Base-by-base conservation (phyloP, 208 protist species). In the Leishmania gerbilli region DNA sequence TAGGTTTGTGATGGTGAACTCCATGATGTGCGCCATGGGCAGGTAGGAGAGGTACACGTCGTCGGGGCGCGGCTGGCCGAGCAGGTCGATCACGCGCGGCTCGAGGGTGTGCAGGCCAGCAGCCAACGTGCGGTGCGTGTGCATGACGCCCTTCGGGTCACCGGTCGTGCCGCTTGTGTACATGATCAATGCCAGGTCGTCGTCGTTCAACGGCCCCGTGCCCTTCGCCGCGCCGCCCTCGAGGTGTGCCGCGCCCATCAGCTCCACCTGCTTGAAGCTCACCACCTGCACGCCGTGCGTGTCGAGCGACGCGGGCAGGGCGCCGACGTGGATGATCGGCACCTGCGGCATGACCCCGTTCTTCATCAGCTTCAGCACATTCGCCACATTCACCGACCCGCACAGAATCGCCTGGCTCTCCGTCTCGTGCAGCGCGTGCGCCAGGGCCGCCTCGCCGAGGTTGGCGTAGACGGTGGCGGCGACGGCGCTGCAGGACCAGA, bases 21-120 rank as follows among this genome's bases (percentile, higher is more conserved):
- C 96, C 64, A 99, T 90, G 81, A 99, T 98, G 88, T 99, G 97
- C 31, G 96, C 97, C 37, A 98, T 86, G 42, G 97, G 97, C 27
- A 99, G 87, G 82, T 98, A 99, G 1, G 93, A 89, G 65, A 97
- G 88, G 84, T 98, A 97, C 37, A 74, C 84, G 77, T 98, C 95
- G 9, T 72, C 51, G 13, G 45, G 3, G 9, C 4, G 56, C 49
- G 21, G 9, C n/a, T 60, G 13, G 31, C 85, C 82, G 2, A 85
- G 27, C 24, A 84, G 79, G 27, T 85, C 83, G 34, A 80, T 55
- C 27, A 81, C 79, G 55, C 71, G 78, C 47, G 84, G 80, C 83
- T 88, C 85, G 86, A 89, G 96, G 74, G 74, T 80, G 74, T 89
- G 84, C 65, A 91, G 56, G 24, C 90, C 90, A 37, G 67, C 81